phyloP scores from a whole-genome alignment of 2,329 filamentous ascomycete species.

The Cladosporium oxysporum region DNA sequence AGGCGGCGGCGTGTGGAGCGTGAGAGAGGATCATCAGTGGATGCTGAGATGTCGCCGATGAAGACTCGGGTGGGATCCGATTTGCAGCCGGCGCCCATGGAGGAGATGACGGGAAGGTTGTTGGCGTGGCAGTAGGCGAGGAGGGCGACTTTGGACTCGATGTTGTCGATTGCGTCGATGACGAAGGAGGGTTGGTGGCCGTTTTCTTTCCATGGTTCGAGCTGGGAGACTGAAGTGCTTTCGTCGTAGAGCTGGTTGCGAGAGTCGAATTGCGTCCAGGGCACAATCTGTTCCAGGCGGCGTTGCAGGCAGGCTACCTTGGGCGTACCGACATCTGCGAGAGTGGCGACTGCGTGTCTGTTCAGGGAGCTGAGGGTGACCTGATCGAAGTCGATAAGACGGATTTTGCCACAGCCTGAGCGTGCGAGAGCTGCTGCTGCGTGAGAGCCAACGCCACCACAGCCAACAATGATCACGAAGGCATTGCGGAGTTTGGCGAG shows the following conservation, averaged over 20 bases:
- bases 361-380: slow-evolving; percentile 93
- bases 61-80: slow-evolving; percentile 80
- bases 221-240: slow-evolving; percentile 63
- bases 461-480: slow-evolving; percentile 87
- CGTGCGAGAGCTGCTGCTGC: slow-evolving; percentile 81
- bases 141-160: slow-evolving; percentile 90
- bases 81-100: slow-evolving; percentile 96
- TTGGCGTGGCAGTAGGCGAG: slow-evolving; percentile 83
- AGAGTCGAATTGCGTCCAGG: slow-evolving; percentile 89
- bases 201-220: slow-evolving; percentile 64
- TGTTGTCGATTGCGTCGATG: slow-evolving; percentile 98
- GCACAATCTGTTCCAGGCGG: slow-evolving; percentile 80
- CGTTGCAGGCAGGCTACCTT: slow-evolving; percentile 85
- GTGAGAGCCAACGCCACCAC: slow-evolving; percentile 93
- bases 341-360: slow-evolving; percentile 89
- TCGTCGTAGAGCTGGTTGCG: slow-evolving; percentile 80
- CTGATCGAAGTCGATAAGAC: slow-evolving; percentile 96
- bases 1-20: slow-evolving; percentile 78
- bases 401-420: slow-evolving; percentile 83
- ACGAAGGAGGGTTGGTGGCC: slow-evolving; percentile 74
- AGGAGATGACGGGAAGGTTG: slow-evolving; percentile 79
- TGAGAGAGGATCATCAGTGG: slow-evolving; percentile 85
- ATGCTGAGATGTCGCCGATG: slow-evolving; percentile 86
- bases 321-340: slow-evolving; percentile 88
- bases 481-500: slow-evolving; percentile 75